These are phyloP conservation scores for Scytalidium sp. DNA, from an alignment of 2,329 filamentous ascomycete species.

Conservation along the genomic window DNA sequence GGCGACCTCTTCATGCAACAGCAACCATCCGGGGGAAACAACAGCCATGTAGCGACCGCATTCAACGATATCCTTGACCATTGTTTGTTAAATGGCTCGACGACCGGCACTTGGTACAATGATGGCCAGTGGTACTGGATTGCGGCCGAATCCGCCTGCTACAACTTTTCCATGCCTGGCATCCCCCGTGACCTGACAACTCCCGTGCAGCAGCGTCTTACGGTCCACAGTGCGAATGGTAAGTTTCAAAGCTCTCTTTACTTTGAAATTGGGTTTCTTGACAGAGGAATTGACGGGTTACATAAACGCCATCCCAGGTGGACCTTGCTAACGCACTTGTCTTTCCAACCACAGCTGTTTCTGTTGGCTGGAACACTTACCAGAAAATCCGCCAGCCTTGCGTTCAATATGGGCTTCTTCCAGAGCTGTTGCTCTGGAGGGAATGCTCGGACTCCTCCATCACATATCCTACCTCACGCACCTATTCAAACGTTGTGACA, in stretches of 20 bases:
- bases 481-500: conserved; percentile 47
- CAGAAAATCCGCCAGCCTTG: conserved; percentile 37
- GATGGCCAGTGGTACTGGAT: conserved; percentile 23
- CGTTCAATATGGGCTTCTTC: conserved; percentile 50
- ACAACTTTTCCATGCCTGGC: background rate
- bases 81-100: background rate
- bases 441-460: conserved; percentile 43
- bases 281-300: background rate
- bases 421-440: conserved; percentile 31
- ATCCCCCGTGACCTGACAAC: background rate
- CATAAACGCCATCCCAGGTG: background rate
- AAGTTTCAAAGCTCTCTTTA: background rate
- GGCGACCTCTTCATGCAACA: background rate
- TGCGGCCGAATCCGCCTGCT: background rate
- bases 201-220: background rate
- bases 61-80: background rate
- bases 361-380: conserved; percentile 32
- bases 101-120: background rate
- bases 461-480: conserved; percentile 53
- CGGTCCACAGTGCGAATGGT: background rate
- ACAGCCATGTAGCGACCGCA: background rate
- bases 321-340: background rate
- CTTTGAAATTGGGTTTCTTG: background rate
- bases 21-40: background rate
- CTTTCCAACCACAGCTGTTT: conserved; percentile 19